phyloP scores from a whole-genome alignment of 1,139 yeast species.

The Pichia sp. region DNA sequence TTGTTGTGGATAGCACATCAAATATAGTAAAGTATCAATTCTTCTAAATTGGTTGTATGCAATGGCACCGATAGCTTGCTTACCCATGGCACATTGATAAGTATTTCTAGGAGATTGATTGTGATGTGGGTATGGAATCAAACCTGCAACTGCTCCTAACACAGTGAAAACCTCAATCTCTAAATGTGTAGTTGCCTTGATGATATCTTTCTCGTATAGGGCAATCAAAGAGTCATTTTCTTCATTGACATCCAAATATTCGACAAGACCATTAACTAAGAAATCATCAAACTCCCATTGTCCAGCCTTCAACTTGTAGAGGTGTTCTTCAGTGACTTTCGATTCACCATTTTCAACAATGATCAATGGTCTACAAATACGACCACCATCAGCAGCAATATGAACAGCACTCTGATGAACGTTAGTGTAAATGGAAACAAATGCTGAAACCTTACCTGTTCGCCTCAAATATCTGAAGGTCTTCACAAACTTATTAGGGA shows the following conservation, averaged over 20 bases:
- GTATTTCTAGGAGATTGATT: conserved; percentile 98
- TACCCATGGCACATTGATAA: conserved; percentile 99
- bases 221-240: conserved; percentile 96
- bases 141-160: conserved; percentile 96
- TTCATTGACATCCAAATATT: conserved; percentile 94
- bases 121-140: conserved; percentile 99
- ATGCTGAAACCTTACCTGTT: conserved; percentile 79
- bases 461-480: conserved; percentile 79
- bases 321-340: conserved; percentile 64
- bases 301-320: conserved; percentile 55
- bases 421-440: conserved; percentile 85
- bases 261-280: conserved; percentile 78
- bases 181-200: conserved; percentile 65
- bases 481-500: conserved; percentile 72
- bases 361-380: conserved; percentile 94
- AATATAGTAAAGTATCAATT: conserved; percentile 85
- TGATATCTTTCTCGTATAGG: conserved; percentile 64
- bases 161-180: conserved; percentile 97
- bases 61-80: conserved; percentile 98
- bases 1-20: conserved; percentile 98
- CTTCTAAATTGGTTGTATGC: conserved; percentile 95
- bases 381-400: conserved; percentile 98
- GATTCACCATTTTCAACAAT: conserved; percentile 71
- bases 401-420: conserved; percentile 89
- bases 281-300: conserved; percentile 86